These are phyloP conservation scores for Ganoderma lingzhi DNA, from an alignment of 1,284 basidiomycete species.

Conservation along the genomic window DNA sequence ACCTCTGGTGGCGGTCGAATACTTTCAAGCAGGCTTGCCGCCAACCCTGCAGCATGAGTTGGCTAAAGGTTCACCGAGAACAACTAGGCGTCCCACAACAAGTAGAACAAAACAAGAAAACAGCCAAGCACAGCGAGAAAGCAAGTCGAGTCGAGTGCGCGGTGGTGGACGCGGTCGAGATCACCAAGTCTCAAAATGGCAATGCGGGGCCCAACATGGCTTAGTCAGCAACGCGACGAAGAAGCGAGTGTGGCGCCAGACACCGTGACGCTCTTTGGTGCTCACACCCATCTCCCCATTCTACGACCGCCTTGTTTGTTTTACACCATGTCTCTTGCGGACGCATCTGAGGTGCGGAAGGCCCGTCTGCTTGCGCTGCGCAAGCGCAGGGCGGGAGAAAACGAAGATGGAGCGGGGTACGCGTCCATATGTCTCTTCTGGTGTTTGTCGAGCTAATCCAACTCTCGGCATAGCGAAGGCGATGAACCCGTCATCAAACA, in stretches of 20 bases:
- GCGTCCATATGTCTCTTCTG: conserved; percentile 26
- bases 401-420: conserved; percentile 48
- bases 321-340: conserved; percentile 79
- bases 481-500: conserved; percentile 71
- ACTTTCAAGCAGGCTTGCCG: conserved; percentile 47
- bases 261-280: background rate
- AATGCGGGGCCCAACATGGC: conserved; percentile 16
- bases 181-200: conserved; percentile 14
- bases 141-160: background rate
- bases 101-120: background rate
- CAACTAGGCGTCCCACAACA: background rate
- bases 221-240: conserved; percentile 31
- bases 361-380: conserved; percentile 84
- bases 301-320: conserved; percentile 1
- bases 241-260: conserved; percentile 3
- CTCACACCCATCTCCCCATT: conserved; percentile 5
- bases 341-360: conserved; percentile 87
- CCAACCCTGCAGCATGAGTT: conserved; percentile 49
- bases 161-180: conserved; percentile 15
- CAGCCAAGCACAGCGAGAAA: background rate
- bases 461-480: conserved; percentile 25
- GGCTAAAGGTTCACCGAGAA: background rate
- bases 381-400: conserved; percentile 76
- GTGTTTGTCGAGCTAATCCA: conserved; percentile 11
- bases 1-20: conserved; percentile 37